Evolutionary conservation across 352 stramenopile species (phyloP).

Genomic region (Phytopythium helicoides): DNA sequence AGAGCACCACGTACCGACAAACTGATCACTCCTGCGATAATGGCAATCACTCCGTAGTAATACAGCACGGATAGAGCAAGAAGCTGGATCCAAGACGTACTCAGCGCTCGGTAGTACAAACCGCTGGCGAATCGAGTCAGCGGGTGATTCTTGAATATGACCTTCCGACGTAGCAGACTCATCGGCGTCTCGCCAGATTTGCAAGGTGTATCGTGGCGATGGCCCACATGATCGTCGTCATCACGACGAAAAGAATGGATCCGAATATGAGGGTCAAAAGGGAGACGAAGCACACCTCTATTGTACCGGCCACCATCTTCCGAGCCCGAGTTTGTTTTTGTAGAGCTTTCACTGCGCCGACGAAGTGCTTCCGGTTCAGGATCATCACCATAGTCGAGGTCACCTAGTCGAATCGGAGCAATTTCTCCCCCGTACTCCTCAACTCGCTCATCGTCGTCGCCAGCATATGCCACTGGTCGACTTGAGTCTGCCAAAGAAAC

Average conservation of each 20-base stretch:
- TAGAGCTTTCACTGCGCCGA: slow-evolving; percentile 18
- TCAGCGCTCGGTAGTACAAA: slow-evolving; percentile 50
- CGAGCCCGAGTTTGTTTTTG: slow-evolving; percentile 21
- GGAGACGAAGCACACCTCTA: neutral
- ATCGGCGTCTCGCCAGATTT: slow-evolving; percentile 23
- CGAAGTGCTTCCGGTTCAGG: neutral
- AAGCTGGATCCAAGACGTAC: slow-evolving; percentile 37
- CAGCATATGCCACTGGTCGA: neutral
- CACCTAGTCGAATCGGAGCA: neutral
- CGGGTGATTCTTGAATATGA: slow-evolving; percentile 46
- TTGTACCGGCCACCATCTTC: slow-evolving; percentile 15
- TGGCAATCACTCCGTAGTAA: slow-evolving; percentile 35
- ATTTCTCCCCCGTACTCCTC: neutral
- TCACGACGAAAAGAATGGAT: neutral
- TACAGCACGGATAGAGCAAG: slow-evolving; percentile 33
- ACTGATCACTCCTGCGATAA: slow-evolving; percentile 39
- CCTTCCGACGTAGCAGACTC: slow-evolving; percentile 31
- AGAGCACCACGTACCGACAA: slow-evolving; percentile 28
- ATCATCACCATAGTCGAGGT: neutral
- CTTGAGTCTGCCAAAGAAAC: neutral
- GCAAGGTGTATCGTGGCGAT: slow-evolving; percentile 14
- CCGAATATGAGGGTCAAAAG: neutral
- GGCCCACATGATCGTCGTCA: neutral
- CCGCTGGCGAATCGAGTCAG: slow-evolving; percentile 37
- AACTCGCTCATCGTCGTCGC: neutral